A percentile compares a stretch with the other conserved stretches of the same genome.
phyloP scores from a whole-genome alignment of 768 basidiomycete genomes.

The Hysterangium stoloniferum region DNA sequence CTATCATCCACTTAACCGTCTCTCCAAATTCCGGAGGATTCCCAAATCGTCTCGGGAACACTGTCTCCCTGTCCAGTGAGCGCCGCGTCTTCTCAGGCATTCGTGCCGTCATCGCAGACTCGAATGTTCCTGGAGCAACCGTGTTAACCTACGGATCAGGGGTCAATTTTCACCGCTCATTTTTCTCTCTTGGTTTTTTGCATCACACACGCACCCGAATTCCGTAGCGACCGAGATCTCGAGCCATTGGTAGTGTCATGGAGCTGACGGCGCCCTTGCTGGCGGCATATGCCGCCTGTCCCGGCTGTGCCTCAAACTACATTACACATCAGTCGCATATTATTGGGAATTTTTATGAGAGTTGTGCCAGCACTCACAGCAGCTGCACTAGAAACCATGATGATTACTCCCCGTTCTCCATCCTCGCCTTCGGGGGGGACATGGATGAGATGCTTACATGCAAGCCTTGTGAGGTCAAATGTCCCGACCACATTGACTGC shows the following conservation, averaged over 20 bases:
- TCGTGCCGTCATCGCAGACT: slow-evolving; percentile 29
- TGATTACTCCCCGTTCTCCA: slow-evolving; percentile 51
- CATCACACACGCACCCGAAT: slow-evolving; percentile 27
- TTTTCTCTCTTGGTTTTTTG: not conserved
- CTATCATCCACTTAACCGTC: slow-evolving; percentile 42
- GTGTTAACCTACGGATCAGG: slow-evolving; percentile 32
- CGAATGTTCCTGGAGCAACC: slow-evolving; percentile 49
- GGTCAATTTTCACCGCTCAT: not conserved
- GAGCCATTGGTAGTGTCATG: slow-evolving; percentile 53
- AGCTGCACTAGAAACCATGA: slow-evolving; percentile 48
- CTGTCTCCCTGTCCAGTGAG: slow-evolving; percentile 17
- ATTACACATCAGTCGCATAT: not conserved
- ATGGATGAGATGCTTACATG: slow-evolving; percentile 40
- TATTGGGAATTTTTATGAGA: not conserved
- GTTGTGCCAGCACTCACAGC: slow-evolving; percentile 23
- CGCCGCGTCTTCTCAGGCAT: slow-evolving; percentile 21
- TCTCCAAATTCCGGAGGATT: slow-evolving; percentile 41
- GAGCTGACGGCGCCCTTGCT: slow-evolving; percentile 49
- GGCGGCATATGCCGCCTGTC: slow-evolving; percentile 49
- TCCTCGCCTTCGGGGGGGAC: slow-evolving; percentile 38
- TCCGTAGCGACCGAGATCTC: slow-evolving; percentile 46
- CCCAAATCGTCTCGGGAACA: slow-evolving; percentile 38
- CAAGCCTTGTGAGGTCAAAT: slow-evolving; percentile 52
- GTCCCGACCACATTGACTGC: slow-evolving; percentile 48
- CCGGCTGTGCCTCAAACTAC: slow-evolving; percentile 50